Evolutionary conservation across 1,139 yeast species (phyloP).

Genomic region (Hansenula sp.): DNA sequence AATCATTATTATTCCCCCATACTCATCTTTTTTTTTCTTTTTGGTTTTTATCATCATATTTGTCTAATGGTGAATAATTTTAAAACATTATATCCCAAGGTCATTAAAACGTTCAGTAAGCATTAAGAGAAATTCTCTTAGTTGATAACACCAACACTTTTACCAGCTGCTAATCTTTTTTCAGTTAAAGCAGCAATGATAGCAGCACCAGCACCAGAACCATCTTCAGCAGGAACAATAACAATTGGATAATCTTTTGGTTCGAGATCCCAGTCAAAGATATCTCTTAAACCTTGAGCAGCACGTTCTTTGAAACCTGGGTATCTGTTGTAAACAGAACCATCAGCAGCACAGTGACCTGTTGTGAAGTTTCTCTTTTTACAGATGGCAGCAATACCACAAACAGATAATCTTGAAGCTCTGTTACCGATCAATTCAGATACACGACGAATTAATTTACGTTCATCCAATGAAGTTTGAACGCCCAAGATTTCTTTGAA

Average conservation of each 20-base stretch:
- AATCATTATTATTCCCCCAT: no score
- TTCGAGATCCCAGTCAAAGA: slow-evolving; percentile 67
- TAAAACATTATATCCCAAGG: no score
- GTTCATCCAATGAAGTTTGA: slow-evolving; percentile 69
- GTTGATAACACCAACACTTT: slow-evolving; percentile 61
- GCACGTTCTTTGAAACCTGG: slow-evolving; percentile 91
- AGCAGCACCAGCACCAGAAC: slow-evolving; percentile 98
- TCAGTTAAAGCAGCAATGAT: slow-evolving; percentile 92
- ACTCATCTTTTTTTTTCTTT: background rate
- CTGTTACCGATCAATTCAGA: slow-evolving; percentile 90
- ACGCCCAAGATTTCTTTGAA: slow-evolving; percentile 58
- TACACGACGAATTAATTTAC: slow-evolving; percentile 75
- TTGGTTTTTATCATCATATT: background rate
- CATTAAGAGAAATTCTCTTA: no score
- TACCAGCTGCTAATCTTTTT: slow-evolving; percentile 64
- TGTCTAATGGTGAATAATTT: no score
- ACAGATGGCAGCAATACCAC: slow-evolving; percentile 95
- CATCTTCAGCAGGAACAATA: slow-evolving; percentile 93
- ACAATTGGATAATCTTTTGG: slow-evolving; percentile 68
- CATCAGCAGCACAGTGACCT: slow-evolving; percentile 95
- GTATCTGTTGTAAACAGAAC: slow-evolving; percentile 90
- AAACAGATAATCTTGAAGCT: slow-evolving; percentile 86
- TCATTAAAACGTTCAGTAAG: no score
- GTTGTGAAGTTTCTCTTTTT: slow-evolving; percentile 74
- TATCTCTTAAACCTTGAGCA: slow-evolving; percentile 82